These are phyloP conservation scores for Luzula sylvatica DNA, from an alignment of 176 grass and related monocot genomes.

Conservation along the genomic window DNA sequence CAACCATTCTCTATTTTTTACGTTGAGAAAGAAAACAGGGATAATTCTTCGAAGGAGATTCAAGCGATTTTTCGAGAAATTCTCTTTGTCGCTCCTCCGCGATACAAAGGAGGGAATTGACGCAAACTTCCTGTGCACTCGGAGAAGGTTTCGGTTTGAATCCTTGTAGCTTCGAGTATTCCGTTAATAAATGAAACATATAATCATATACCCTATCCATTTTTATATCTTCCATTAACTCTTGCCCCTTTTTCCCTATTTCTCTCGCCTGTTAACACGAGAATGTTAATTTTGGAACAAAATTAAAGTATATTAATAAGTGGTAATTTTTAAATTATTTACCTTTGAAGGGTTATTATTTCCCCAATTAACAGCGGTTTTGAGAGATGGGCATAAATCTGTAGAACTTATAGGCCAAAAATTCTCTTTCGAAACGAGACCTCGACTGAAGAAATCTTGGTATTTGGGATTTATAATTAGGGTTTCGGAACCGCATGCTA, in stretches of 20 bases:
- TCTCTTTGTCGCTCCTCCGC: constrained; percentile 38
- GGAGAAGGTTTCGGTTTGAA: constrained; percentile 38
- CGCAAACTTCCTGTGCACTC: constrained; percentile 57
- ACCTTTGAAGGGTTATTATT: constrained; percentile 39
- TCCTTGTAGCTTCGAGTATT: constrained; percentile 63
- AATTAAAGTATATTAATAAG: too few species aligned
- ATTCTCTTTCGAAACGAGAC: constrained; percentile 44
- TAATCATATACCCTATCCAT: constrained; percentile 80
- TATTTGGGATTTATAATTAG: constrained; percentile 60
- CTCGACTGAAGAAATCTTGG: constrained; percentile 81
- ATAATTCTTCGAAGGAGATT: constrained; percentile 15
- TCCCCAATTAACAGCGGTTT: constrained; percentile 64
- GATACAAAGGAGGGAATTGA: constrained; percentile 52
- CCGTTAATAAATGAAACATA: constrained; percentile 69
- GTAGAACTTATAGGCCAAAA: constrained; percentile 33
- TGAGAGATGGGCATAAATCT: constrained; percentile 47
- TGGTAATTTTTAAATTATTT: not conserved
- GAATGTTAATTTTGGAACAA: not conserved
- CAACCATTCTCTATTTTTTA: not conserved
- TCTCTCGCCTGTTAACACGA: constrained; percentile 35
- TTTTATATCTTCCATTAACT: constrained; percentile 48
- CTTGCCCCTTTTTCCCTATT: constrained; percentile 42
- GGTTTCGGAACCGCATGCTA: constrained; percentile 62
- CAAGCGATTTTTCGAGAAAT: constrained; percentile 41
- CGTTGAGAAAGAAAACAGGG: constrained; percentile 31